Percentiles rank a stretch among this genome's conserved stretches.
phyloP scores from a whole-genome alignment of 2,329 filamentous ascomycete genomes.

The Colletotrichum plurivorum region DNA sequence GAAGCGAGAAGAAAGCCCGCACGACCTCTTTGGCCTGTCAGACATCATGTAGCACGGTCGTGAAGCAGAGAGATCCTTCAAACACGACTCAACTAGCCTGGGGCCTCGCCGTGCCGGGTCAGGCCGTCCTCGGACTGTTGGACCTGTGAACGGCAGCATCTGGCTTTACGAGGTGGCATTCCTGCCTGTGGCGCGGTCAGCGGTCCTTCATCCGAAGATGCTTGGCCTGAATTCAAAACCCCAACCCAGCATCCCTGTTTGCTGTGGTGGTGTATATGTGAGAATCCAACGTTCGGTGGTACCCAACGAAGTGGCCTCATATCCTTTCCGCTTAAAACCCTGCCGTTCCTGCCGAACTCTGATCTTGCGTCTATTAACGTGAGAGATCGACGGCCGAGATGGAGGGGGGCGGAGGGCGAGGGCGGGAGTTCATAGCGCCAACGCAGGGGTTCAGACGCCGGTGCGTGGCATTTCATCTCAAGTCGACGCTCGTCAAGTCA shows the following conservation, averaged over 20 bases:
- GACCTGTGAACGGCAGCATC: constrained; percentile 2
- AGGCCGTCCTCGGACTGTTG: constrained; percentile 1
- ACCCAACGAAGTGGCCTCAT: constrained; percentile 3
- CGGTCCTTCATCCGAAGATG: background rate
- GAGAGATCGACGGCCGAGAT: background rate
- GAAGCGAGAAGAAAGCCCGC: background rate
- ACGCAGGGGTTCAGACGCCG: constrained; percentile 26
- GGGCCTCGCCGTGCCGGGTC: constrained; percentile 6
- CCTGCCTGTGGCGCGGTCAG: constrained; percentile 24
- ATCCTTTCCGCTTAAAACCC: background rate
- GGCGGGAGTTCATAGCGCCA: constrained; percentile 18
- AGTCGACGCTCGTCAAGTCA: background rate
- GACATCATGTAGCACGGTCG: constrained; percentile 29
- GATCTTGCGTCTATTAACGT: background rate
- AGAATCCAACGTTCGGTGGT: background rate
- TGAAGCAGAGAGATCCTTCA: background rate
- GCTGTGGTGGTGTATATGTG: background rate
- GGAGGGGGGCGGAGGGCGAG: too few species aligned
- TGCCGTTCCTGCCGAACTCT: constrained; percentile 8
- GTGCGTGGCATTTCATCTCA: constrained; percentile 22
- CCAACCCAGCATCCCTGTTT: constrained; percentile 1
- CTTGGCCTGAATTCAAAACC: constrained; percentile 7
- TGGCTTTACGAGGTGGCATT: too few species aligned
- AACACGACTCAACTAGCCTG: background rate
- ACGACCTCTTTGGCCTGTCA: constrained; percentile 18